Evolutionary conservation across 164 flowering plant genomes (phyloP).

Genomic region (Stephania cephalantha): DNA sequence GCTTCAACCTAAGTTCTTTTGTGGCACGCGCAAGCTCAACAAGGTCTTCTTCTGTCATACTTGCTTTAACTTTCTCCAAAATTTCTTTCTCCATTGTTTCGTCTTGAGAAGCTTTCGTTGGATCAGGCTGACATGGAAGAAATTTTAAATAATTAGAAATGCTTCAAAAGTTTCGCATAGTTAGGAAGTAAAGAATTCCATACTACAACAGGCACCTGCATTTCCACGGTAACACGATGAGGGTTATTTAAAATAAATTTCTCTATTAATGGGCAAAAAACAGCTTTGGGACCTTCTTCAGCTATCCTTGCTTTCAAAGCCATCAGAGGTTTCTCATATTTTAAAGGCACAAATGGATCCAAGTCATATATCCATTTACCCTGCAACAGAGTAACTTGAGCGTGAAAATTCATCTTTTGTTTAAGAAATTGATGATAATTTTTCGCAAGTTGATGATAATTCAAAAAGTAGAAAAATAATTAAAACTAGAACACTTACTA

Average conservation of each 20-base stretch:
- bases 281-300: constrained; percentile 83
- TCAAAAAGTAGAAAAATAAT: neutral
- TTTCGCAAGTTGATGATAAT: neutral
- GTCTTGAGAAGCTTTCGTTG: constrained; percentile 83
- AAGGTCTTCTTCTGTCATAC: constrained; percentile 94
- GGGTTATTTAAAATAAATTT: constrained; percentile 82
- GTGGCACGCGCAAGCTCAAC: constrained; percentile 94
- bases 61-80: constrained; percentile 64
- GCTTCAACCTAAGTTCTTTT: constrained; percentile 76
- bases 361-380: constrained; percentile 97
- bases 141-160: neutral
- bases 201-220: constrained; percentile 59
- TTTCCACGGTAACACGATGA: constrained; percentile 83
- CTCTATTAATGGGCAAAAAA: constrained; percentile 84
- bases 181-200: neutral
- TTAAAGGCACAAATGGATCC: constrained; percentile 95
- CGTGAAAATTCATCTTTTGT: constrained; percentile 8
- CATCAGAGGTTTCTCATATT: constrained; percentile 78
- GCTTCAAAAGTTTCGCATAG: neutral
- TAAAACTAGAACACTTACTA: constrained; percentile 39
- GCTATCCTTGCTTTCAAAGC: constrained; percentile 76
- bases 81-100: constrained; percentile 76
- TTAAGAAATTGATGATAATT: neutral
- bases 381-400: constrained; percentile 26
- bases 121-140: constrained; percentile 70